A percentile compares a stretch with the other conserved stretches of the same genome.
Evolutionary conservation across 192 early-diverging fungal species (phyloP).

Genomic region (Umbelopsis ramanniana): DNA sequence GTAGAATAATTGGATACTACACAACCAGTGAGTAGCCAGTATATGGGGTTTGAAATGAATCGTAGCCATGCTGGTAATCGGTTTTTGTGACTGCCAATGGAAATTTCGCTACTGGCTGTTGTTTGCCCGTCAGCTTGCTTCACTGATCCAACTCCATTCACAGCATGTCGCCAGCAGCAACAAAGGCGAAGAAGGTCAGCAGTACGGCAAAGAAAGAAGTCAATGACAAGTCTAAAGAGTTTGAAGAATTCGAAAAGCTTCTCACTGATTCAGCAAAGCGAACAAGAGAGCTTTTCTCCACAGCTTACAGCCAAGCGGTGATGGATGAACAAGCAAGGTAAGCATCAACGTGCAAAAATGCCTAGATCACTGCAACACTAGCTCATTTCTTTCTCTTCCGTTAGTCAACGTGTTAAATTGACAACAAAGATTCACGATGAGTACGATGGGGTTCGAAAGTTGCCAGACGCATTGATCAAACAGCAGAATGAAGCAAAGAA

Average conservation of each 20-base stretch:
- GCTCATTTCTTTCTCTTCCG: not conserved
- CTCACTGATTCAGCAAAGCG: conserved; percentile 36
- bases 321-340: conserved; percentile 47
- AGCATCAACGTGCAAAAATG: not conserved
- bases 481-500: conserved; percentile 54
- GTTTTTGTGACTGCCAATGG: not conserved
- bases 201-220: not conserved
- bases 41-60: no score
- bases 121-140: not conserved
- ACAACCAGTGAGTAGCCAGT: no score
- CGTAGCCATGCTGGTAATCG: no score
- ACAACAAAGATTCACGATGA: conserved; percentile 79
- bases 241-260: conserved; percentile 15
- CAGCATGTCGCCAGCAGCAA: conserved; percentile 15
- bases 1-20: no score
- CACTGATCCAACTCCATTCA: not conserved
- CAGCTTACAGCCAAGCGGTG: conserved; percentile 40
- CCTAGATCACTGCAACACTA: no score
- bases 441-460: conserved; percentile 62
- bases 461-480: conserved; percentile 64
- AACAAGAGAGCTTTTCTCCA: conserved; percentile 37
- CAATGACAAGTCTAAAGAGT: not conserved
- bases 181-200: not conserved
- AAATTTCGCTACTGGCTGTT: not conserved
- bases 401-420: conserved; percentile 69